Conservation (phyloP, 306 rosid species). For the Quercus parvula region DNA sequence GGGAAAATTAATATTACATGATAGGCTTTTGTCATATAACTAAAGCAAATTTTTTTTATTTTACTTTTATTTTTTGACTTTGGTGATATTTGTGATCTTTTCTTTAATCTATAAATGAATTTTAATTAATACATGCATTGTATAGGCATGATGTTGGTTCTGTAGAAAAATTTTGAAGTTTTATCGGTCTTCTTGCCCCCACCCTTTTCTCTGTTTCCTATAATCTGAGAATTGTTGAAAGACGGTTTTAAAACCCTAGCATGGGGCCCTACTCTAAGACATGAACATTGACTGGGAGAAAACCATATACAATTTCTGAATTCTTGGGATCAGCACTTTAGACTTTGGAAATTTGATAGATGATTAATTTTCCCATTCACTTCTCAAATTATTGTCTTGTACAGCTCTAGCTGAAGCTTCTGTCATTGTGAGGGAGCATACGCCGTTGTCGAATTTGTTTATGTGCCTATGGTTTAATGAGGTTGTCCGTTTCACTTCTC, state of each 20-base stretch:
- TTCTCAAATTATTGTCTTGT: slow-evolving; percentile 18
- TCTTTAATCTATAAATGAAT: too few relatives aligned
- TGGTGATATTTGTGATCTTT: too few relatives aligned
- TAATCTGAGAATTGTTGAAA: not conserved
- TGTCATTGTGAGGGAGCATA: slow-evolving; percentile 76
- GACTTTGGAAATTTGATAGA: not conserved
- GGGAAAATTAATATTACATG: too few relatives aligned
- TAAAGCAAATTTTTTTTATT: too few relatives aligned
- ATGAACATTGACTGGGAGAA: not conserved
- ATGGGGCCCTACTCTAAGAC: not conserved
- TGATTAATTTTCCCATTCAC: slow-evolving; percentile 2
- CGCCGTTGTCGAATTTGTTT: slow-evolving; percentile 55
- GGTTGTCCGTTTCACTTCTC: slow-evolving; percentile 90
- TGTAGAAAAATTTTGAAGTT: too few relatives aligned
- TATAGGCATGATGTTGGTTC: too few relatives aligned
- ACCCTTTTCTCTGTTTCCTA: not conserved
- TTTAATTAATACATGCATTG: too few relatives aligned
- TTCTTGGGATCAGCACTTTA: not conserved
- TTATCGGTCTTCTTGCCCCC: too few relatives aligned
- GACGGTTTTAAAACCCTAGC: not conserved
- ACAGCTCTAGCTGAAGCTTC: slow-evolving; percentile 94
- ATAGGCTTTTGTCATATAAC: too few relatives aligned
- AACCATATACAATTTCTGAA: not conserved
- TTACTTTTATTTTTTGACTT: too few relatives aligned
- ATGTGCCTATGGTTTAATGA: slow-evolving; percentile 97